A percentile compares a stretch with the other conserved stretches of the same genome.
Conservation (phyloP, 2,329 filamentous ascomycete genomes). For the Diatrype stigma region DNA sequence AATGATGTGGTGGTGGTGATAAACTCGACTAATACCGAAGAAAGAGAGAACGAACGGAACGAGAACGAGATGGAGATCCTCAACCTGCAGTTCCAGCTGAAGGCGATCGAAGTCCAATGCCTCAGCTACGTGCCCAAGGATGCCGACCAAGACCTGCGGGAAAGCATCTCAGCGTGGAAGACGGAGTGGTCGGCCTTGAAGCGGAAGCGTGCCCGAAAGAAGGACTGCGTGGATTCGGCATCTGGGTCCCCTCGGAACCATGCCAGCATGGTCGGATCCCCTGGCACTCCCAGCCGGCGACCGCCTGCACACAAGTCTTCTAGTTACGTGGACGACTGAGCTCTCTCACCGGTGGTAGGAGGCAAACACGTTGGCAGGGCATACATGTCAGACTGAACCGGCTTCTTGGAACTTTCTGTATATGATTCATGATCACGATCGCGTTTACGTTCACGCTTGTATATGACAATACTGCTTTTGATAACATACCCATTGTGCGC, state of each 20-base stretch:
- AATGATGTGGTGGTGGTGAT: conserved; percentile 5
- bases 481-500: not conserved
- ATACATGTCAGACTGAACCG: too few species aligned
- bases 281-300: not conserved
- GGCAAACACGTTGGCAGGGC: too few species aligned
- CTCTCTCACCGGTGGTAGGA: too few species aligned
- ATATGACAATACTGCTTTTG: not conserved
- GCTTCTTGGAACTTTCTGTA: not conserved
- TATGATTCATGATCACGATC: not conserved
- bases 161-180: conserved; percentile 59
- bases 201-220: conserved; percentile 35
- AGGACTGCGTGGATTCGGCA: conserved; percentile 7
- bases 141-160: conserved; percentile 51
- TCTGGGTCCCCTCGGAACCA: not conserved
- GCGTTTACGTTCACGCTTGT: not conserved
- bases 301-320: too few species aligned
- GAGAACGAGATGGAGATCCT: conserved; percentile 57
- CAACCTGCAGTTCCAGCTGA: conserved; percentile 58
- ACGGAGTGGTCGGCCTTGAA: conserved; percentile 53
- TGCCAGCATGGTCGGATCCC: not conserved
- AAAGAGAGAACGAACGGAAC: conserved; percentile 51
- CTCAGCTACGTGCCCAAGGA: conserved; percentile 42
- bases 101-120: conserved; percentile 58
- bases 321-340: too few species aligned
- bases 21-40: conserved; percentile 5